Evolutionary conservation across 2,329 filamentous ascomycete genomes (phyloP).

Genomic region (Colletotrichum eremochloae): DNA sequence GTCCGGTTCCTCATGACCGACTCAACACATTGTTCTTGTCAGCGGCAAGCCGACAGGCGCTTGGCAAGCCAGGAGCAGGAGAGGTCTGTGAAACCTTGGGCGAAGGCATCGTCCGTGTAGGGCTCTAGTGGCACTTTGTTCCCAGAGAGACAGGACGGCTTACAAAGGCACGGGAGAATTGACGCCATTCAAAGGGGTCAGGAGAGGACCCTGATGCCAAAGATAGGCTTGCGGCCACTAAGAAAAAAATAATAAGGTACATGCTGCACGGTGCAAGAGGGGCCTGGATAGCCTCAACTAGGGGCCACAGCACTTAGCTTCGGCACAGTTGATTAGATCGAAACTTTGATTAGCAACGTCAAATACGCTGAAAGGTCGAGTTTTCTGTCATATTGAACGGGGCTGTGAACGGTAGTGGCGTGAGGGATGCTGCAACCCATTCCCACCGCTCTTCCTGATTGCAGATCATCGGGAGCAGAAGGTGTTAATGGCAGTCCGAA

Average conservation of each 20-base stretch:
- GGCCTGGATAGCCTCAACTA: constrained; percentile 20
- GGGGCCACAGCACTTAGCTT: constrained; percentile 21
- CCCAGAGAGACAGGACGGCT: constrained; percentile 3
- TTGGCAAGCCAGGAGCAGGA: background rate
- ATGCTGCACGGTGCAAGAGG: constrained; percentile 16
- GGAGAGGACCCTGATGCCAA: constrained; percentile 9
- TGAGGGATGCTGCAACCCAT: constrained; percentile 26
- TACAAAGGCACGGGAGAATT: constrained; percentile 5
- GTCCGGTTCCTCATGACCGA: background rate
- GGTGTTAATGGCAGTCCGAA: constrained; percentile 22
- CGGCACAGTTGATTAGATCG: constrained; percentile 10
- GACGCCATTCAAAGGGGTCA: constrained; percentile 12
- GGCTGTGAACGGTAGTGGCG: constrained; percentile 18
- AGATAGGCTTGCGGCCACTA: constrained; percentile 14
- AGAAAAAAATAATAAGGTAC: background rate
- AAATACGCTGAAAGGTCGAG: constrained; percentile 10
- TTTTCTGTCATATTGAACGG: constrained; percentile 19
- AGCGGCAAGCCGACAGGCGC: constrained; percentile 6
- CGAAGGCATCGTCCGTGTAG: constrained; percentile 23
- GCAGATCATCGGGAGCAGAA: constrained; percentile 31
- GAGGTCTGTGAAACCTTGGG: constrained; percentile 33
- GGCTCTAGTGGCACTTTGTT: constrained; percentile 20
- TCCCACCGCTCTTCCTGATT: constrained; percentile 38
- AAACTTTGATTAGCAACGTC: background rate
- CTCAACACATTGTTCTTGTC: constrained; percentile 8